Conservation (phyloP, 139 green algal species). For the Coelastrella sp. region DNA sequence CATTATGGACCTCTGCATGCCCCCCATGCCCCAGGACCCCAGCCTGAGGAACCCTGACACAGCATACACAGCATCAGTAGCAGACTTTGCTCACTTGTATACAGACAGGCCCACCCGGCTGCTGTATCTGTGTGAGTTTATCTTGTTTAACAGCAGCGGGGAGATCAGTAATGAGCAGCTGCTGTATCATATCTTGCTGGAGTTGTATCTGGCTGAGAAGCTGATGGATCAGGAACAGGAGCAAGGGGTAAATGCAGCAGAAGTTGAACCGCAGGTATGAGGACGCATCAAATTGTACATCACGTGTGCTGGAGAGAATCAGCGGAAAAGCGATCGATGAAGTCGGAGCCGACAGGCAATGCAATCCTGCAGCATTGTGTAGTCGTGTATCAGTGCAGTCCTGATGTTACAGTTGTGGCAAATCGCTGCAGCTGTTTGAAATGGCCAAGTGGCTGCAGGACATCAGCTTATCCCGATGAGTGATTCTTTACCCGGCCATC, state of each 20-base stretch:
- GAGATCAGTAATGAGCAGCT: constrained; percentile 57
- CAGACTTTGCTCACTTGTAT: constrained; percentile 91
- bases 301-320: too few relatives aligned
- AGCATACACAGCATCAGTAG: constrained; percentile 72
- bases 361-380: too few relatives aligned
- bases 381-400: too few relatives aligned
- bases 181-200: constrained; percentile 90
- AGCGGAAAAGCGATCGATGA: too few relatives aligned
- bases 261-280: neutral
- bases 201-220: constrained; percentile 85
- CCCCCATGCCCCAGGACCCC: neutral
- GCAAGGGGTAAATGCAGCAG: constrained; percentile 17
- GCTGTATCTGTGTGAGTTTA: constrained; percentile 86
- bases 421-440: too few relatives aligned
- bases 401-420: too few relatives aligned
- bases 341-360: too few relatives aligned
- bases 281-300: neutral
- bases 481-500: too few relatives aligned
- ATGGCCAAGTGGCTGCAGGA: too few relatives aligned
- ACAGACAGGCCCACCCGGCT: constrained; percentile 80
- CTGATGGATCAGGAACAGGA: constrained; percentile 45
- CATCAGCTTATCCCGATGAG: too few relatives aligned
- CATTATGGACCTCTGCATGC: constrained; percentile 92
- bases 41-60: neutral
- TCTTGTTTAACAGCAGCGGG: constrained; percentile 77